Evolutionary conservation across 805 yeast genomes (phyloP).

Genomic region (Monosporozyma yasuniensis): DNA sequence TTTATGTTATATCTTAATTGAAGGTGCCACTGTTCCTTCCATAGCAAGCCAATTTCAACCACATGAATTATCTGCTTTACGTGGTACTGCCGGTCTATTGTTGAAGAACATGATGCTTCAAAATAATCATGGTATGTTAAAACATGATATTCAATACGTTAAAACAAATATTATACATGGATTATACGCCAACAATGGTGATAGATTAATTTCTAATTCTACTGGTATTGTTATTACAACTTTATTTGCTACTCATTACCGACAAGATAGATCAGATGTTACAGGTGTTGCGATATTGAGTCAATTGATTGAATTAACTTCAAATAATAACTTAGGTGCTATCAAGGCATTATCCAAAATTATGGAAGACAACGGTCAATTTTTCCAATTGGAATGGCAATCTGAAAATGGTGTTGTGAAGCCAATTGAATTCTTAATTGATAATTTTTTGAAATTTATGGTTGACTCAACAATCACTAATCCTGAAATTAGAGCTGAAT

Average conservation of each 20-base stretch:
- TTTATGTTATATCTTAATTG: constrained; percentile 60
- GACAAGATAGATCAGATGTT: constrained; percentile 30
- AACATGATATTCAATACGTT: constrained; percentile 35
- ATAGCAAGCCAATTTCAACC: constrained; percentile 14
- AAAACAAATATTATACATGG: constrained; percentile 38
- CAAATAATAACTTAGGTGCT: constrained; percentile 34
- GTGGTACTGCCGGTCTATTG: constrained; percentile 84
- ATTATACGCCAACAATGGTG: constrained; percentile 15
- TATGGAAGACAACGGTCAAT: constrained; percentile 74
- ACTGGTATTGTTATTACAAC: constrained; percentile 88
- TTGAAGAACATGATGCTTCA: constrained; percentile 65
- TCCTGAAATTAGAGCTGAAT: constrained; percentile 47
- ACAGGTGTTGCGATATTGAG: constrained; percentile 62
- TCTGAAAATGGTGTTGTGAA: constrained; percentile 30
- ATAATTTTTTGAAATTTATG: constrained; percentile 50
- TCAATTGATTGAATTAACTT: constrained; percentile 53
- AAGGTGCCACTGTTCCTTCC: constrained; percentile 40
- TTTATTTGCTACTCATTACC: constrained; percentile 46
- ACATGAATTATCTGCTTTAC: constrained; percentile 23
- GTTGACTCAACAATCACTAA: constrained; percentile 25
- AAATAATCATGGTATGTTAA: constrained; percentile 22
- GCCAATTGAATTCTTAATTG: constrained; percentile 62
- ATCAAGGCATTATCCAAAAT: constrained; percentile 75
- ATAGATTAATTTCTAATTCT: constrained; percentile 60
- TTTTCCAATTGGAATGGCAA: constrained; percentile 55